Percentiles rank a stretch among this genome's conserved stretches.
Evolutionary conservation across 305 asterid genomes (phyloP).

Genomic region (Ilex paraguariensis): DNA sequence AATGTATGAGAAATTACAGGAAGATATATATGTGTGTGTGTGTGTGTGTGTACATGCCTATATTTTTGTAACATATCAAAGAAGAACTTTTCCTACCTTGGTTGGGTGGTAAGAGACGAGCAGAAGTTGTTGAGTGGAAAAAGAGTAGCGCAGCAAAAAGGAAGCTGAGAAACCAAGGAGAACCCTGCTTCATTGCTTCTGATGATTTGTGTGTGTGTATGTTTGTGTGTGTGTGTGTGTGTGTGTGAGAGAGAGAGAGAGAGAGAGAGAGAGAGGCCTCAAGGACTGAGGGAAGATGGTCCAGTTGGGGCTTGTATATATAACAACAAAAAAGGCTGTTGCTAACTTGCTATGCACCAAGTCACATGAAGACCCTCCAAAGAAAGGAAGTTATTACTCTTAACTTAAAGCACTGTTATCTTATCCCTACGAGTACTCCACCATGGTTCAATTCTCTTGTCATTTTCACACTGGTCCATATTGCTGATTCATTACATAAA

Average conservation of each 20-base stretch:
- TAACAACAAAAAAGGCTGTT: constrained; percentile 1
- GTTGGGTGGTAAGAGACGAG: constrained; percentile 13
- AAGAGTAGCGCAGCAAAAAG: constrained; percentile 15
- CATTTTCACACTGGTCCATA: no score
- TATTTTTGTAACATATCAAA: no score
- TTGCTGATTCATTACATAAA: no score
- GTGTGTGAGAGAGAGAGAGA: neutral
- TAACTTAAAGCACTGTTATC: no score
- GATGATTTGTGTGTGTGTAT: neutral
- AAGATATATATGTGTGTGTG: no score
- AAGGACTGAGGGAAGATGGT: neutral
- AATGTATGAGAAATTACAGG: neutral
- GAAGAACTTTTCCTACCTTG: constrained; percentile 9
- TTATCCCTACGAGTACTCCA: no score
- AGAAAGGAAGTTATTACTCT: no score
- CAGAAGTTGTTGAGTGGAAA: constrained; percentile 10
- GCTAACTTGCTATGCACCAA: no score
- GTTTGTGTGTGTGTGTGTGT: neutral
- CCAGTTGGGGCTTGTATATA: neutral
- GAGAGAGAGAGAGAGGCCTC: neutral
- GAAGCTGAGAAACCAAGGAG: neutral
- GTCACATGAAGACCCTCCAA: no score
- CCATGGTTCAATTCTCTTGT: no score
- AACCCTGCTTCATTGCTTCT: constrained; percentile 5
- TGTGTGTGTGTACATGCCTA: no score